A percentile compares a stretch with the other conserved stretches of the same genome.
Evolutionary conservation across 164 flowering plant species (phyloP).

Genomic region (Nelumbo lutea): DNA sequence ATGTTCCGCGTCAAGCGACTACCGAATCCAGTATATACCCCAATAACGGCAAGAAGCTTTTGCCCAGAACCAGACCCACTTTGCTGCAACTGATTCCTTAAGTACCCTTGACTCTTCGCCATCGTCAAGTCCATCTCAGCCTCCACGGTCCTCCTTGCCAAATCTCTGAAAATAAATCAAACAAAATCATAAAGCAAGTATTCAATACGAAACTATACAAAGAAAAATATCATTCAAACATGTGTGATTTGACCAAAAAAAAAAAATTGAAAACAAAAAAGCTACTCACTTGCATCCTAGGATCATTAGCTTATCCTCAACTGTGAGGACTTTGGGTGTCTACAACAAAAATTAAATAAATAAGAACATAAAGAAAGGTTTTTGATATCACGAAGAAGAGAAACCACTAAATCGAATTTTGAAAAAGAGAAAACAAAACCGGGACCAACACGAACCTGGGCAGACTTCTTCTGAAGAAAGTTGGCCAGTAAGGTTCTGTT

Average conservation of each 20-base stretch:
- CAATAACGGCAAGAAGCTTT: conserved; percentile 87
- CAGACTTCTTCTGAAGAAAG: conserved; percentile 53
- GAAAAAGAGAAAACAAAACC: not conserved
- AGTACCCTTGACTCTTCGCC: conserved; percentile 90
- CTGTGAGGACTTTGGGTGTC: conserved; percentile 77
- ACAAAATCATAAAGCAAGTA: not conserved
- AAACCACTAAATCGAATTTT: not conserved
- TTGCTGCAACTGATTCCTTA: conserved; percentile 43
- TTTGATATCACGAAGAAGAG: not conserved
- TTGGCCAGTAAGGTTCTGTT: conserved; percentile 50
- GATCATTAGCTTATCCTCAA: conserved; percentile 77
- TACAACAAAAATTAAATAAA: conserved; percentile 21
- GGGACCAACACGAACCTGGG: conserved; percentile 38
- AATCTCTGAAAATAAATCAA: conserved; percentile 44
- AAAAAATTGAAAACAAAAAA: conserved; percentile 2
- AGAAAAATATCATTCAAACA: not conserved
- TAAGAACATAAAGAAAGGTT: not conserved
- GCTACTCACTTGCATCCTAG: conserved; percentile 84
- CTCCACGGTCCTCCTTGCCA: conserved; percentile 80
- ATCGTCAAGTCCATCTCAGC: conserved; percentile 92
- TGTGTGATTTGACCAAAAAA: not conserved
- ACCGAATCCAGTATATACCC: conserved; percentile 96
- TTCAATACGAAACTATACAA: not conserved
- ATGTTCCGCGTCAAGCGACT: conserved; percentile 70
- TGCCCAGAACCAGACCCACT: conserved; percentile 42